Evolutionary conservation across 345 rosid genomes (phyloP).

Genomic region (Dipteronia dyeriana): DNA sequence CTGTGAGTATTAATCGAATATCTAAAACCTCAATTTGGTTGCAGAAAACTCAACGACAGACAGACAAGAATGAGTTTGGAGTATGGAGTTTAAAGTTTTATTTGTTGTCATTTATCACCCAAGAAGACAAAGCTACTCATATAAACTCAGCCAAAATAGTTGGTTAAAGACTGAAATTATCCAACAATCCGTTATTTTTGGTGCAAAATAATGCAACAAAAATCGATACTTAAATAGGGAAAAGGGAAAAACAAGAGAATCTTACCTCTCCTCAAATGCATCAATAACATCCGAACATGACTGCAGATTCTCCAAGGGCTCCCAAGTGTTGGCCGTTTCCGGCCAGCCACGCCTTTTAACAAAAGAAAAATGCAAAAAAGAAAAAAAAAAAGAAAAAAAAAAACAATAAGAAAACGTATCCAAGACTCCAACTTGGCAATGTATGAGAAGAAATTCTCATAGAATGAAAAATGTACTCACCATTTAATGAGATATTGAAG

Average conservation of each 20-base stretch:
- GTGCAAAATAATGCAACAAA: neutral
- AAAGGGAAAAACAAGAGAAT: constrained; percentile 7
- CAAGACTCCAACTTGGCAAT: too few species aligned
- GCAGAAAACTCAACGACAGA: neutral
- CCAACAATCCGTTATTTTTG: neutral
- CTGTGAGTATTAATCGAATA: neutral
- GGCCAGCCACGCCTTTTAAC: constrained; percentile 98
- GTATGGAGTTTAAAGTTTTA: neutral
- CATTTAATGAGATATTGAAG: constrained; percentile 97
- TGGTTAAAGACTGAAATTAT: neutral
- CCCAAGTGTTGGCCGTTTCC: constrained; percentile 95
- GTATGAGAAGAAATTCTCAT: neutral
- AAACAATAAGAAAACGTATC: neutral
- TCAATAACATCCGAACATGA: constrained; percentile 94
- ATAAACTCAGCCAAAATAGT: neutral
- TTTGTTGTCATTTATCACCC: neutral
- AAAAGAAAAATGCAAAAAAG: constrained; percentile 14
- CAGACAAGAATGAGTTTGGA: neutral
- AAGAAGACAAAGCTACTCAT: neutral
- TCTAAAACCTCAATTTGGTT: neutral
- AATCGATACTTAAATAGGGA: neutral
- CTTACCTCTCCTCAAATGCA: constrained; percentile 89
- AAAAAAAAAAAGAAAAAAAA: constrained; percentile 1
- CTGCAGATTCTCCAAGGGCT: constrained; percentile 89
- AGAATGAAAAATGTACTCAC: constrained; percentile 39